A percentile compares a stretch with the other conserved stretches of the same genome.
Conservation (phyloP, 1,284 basidiomycete genomes). For the Fomitopsis palustris region DNA sequence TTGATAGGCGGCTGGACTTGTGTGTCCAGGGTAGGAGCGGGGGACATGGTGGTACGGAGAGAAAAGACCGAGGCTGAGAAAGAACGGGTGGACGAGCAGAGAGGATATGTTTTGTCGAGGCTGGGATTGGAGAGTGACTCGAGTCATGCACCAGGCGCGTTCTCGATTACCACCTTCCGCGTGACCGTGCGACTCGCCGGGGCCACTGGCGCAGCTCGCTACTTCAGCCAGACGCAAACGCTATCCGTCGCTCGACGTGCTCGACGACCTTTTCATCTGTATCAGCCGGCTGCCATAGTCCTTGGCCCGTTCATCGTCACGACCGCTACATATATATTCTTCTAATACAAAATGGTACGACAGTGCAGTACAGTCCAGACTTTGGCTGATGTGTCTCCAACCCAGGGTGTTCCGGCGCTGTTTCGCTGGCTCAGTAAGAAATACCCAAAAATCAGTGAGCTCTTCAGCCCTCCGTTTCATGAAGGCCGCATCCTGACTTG, state of each 20-base stretch:
- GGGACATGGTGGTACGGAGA: slow-evolving; percentile 17
- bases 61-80: slow-evolving; percentile 6
- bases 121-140: slow-evolving; percentile 14
- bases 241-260: neutral
- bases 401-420: slow-evolving; percentile 88
- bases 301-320: neutral
- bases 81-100: slow-evolving; percentile 4
- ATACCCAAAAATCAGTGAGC: slow-evolving; percentile 90
- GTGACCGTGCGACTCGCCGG: slow-evolving; percentile 11
- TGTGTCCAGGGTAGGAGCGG: slow-evolving; percentile 23
- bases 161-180: slow-evolving; percentile 4
- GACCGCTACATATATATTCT: neutral
- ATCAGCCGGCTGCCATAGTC: neutral
- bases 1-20: slow-evolving; percentile 17
- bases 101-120: slow-evolving; percentile 6
- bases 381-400: neutral
- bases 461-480: neutral
- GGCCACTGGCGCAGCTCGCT: neutral
- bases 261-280: neutral
- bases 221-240: neutral
- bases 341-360: neutral
- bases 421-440: slow-evolving; percentile 96
- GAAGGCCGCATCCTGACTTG: neutral
- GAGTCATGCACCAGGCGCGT: slow-evolving; percentile 16
- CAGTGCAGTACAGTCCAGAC: neutral